A percentile compares a stretch with the other conserved stretches of the same genome.
Evolutionary conservation across 306 rosid species (phyloP).

Genomic region (Urtica urens): DNA sequence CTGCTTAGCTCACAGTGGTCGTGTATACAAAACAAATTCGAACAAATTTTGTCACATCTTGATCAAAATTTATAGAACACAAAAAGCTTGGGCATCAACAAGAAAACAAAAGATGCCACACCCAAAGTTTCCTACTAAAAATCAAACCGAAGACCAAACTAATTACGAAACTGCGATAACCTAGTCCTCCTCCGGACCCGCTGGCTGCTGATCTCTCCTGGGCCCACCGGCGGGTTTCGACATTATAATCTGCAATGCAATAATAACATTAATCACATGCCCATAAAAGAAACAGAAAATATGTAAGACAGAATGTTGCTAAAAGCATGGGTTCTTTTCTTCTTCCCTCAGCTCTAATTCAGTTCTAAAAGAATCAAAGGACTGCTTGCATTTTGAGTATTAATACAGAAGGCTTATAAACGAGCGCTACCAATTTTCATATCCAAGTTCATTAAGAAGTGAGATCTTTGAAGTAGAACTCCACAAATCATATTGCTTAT

Average conservation of each 20-base stretch:
- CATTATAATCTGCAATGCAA: slow-evolving; percentile 67
- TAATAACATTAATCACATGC: slow-evolving; percentile 1
- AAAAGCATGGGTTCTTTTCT: background rate
- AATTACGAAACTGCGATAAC: background rate
- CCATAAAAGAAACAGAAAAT: background rate
- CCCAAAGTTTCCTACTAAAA: slow-evolving; percentile 14
- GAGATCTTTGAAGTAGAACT: too few species aligned
- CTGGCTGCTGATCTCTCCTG: slow-evolving; percentile 38
- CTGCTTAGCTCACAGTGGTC: too few species aligned
- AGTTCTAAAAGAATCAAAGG: too few species aligned
- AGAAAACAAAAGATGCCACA: slow-evolving; percentile 19
- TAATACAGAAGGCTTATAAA: too few species aligned
- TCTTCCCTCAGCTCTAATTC: background rate
- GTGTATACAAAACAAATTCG: too few species aligned
- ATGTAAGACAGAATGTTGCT: background rate
- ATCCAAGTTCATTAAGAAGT: too few species aligned
- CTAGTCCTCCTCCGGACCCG: slow-evolving; percentile 84
- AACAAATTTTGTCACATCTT: too few species aligned
- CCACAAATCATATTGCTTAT: too few species aligned
- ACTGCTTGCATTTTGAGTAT: too few species aligned
- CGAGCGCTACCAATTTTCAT: too few species aligned
- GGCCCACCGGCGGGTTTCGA: slow-evolving; percentile 96
- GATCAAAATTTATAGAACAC: slow-evolving; percentile 23
- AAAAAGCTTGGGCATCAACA: slow-evolving; percentile 5
- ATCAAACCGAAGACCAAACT: slow-evolving; percentile 3